Evolutionary conservation across 2,329 filamentous ascomycete genomes (phyloP).

Genomic region (Xylariaceae sp.): DNA sequence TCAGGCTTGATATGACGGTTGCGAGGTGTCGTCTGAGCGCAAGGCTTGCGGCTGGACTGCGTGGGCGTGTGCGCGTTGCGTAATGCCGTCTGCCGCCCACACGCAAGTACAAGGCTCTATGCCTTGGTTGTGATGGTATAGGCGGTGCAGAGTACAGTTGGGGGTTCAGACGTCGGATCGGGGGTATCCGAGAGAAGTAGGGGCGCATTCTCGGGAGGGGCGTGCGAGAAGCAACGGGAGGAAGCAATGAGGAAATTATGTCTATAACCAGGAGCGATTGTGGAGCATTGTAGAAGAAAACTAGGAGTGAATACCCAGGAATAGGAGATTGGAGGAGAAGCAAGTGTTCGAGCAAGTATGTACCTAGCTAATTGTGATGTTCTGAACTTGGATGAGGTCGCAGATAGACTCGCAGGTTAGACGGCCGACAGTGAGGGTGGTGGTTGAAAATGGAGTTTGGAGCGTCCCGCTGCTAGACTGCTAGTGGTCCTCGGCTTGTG

Average conservation of each 20-base stretch:
- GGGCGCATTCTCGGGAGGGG: conserved; percentile 22
- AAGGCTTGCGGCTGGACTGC: conserved; percentile 4
- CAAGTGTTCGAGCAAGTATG: too few relatives aligned
- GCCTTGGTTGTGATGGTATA: conserved; percentile 8
- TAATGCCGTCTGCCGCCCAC: conserved; percentile 17
- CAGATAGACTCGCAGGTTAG: too few relatives aligned
- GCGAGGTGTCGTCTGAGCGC: conserved; percentile 17
- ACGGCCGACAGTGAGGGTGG: too few relatives aligned
- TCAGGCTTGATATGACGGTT: conserved; percentile 16
- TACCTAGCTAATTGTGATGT: too few relatives aligned
- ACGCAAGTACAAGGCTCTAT: conserved; percentile 19
- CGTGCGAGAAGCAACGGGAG: conserved; percentile 2
- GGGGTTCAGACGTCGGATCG: conserved; percentile 16
- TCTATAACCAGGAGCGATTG: neutral
- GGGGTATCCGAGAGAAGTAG: conserved; percentile 18
- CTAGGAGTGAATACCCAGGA: too few relatives aligned
- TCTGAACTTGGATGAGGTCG: too few relatives aligned
- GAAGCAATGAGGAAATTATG: neutral
- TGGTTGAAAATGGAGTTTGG: too few relatives aligned
- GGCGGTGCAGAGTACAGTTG: conserved; percentile 16
- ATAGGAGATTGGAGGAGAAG: too few relatives aligned
- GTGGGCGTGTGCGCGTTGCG: conserved; percentile 9
- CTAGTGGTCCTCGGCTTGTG: too few relatives aligned
- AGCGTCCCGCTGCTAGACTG: too few relatives aligned
- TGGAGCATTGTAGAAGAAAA: conserved; percentile 11